Evolutionary conservation across 2,329 filamentous ascomycete species (phyloP), one percentile per base, ranked within the genome.

Genomic region (Acarospora socialis): DNA sequence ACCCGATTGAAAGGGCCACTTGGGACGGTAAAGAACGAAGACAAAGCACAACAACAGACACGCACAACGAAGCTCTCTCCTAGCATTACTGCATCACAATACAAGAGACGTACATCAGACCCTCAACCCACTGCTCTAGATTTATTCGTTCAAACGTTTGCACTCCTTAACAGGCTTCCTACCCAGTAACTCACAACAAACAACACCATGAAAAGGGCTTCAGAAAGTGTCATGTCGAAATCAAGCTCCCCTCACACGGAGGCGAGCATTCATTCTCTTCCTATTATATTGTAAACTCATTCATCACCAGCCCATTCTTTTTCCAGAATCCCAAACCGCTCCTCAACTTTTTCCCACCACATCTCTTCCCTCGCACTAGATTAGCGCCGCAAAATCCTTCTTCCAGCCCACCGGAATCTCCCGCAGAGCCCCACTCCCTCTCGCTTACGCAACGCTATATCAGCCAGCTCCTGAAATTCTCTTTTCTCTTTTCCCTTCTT

Each of bases 251-350:
- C 53, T 48, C 46, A 27, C 21, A 46, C 20, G 40, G 31, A 30
- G 13, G 36, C 45, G 49, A 54, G 47, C 36, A 39, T 36, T 61
- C 57, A 61, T 55, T 56, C 57, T 61, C 57, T 61, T 61, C 57
- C 57, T 61, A 60, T 61, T 56, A 55, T 56, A 30, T 40, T 32
- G 25, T 36, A 45, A n/a, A n/a, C n/a, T 40, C 47, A 45, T 55
- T 61, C 57, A 60, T 60, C 57, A 61, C 49, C 43, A 53, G 55
- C 56, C 53, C 38, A 26, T 24, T 12, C 14, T 16, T 9, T 16
- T 10, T 3, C 12, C 20, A n/a, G 14, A 24, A 14, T 6, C n/a
- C 12, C 20, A 7, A 13, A 10, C 7, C 14, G 3, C 9, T 20
- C 30, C 2, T 18, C 15, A 36, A 35, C 28, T 22, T 35, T 43